Evolutionary conservation across 768 basidiomycete genomes (phyloP).

Genomic region (Lactarius vividus): DNA sequence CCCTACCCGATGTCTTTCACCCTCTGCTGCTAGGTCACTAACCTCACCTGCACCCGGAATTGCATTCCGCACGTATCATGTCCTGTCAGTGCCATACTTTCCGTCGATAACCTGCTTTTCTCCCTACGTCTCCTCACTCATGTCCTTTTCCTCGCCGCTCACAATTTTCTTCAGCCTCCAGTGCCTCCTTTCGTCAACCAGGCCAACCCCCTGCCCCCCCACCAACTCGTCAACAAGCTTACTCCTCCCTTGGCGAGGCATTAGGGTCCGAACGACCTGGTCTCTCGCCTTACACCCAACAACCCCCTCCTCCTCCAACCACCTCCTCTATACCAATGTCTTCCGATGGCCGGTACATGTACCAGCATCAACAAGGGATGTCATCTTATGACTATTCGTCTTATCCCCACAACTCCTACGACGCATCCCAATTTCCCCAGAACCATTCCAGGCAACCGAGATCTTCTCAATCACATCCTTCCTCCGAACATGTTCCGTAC

Average conservation of each 20-base stretch:
- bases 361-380: constrained; percentile 45
- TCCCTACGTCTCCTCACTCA: constrained; percentile 3
- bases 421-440: constrained; percentile 33
- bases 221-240: constrained; percentile 24
- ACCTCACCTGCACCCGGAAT: background rate
- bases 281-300: constrained; percentile 24
- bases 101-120: constrained; percentile 20
- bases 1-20: constrained; percentile 22
- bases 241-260: constrained; percentile 31
- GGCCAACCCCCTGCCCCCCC: constrained; percentile 20
- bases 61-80: constrained; percentile 27
- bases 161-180: constrained; percentile 25
- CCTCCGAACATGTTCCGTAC: constrained; percentile 31
- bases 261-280: constrained; percentile 24
- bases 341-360: constrained; percentile 54
- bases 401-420: constrained; percentile 38
- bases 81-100: constrained; percentile 28
- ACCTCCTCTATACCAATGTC: constrained; percentile 38
- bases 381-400: constrained; percentile 51
- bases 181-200: constrained; percentile 18
- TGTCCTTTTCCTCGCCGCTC: constrained; percentile 25
- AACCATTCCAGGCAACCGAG: constrained; percentile 30
- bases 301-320: constrained; percentile 14
- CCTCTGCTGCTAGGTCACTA: constrained; percentile 13
- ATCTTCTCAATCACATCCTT: constrained; percentile 33